Evolutionary conservation across 495 filamentous ascomycete genomes (phyloP).

Genomic region (Usnea hakonensis): DNA sequence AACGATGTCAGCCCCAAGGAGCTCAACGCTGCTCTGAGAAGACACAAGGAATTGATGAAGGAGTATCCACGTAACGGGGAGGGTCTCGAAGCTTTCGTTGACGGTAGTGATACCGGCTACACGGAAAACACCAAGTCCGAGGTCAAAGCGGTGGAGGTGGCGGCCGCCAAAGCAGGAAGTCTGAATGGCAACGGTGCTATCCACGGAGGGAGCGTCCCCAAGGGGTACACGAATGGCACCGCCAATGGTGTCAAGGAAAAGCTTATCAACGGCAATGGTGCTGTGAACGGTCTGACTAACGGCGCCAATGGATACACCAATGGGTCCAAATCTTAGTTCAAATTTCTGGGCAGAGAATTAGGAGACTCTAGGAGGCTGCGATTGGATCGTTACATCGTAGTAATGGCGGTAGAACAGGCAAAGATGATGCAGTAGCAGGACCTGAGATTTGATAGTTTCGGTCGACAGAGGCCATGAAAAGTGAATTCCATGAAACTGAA

Average conservation of each 20-base stretch:
- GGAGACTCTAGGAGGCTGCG: too few relatives aligned
- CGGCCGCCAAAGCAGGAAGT: slow-evolving; percentile 29
- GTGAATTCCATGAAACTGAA: fast-evolving
- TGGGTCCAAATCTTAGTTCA: slow-evolving; percentile 19
- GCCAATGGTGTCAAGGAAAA: slow-evolving; percentile 20
- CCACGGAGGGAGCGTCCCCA: slow-evolving; percentile 21
- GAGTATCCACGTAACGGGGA: slow-evolving; percentile 48
- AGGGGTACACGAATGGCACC: slow-evolving; percentile 25
- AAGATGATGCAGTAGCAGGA: background rate
- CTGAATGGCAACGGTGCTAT: slow-evolving; percentile 27
- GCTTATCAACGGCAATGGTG: slow-evolving; percentile 18
- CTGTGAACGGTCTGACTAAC: slow-evolving; percentile 22
- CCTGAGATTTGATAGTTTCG: background rate
- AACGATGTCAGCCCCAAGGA: slow-evolving; percentile 47
- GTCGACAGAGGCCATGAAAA: background rate
- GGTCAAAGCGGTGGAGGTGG: slow-evolving; percentile 28
- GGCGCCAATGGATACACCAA: slow-evolving; percentile 26
- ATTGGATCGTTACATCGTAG: background rate
- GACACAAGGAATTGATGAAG: slow-evolving; percentile 48
- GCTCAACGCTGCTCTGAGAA: slow-evolving; percentile 41
- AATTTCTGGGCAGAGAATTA: too few relatives aligned
- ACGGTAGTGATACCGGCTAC: slow-evolving; percentile 53
- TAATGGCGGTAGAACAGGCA: background rate
- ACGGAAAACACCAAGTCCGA: slow-evolving; percentile 38
- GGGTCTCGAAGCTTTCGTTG: slow-evolving; percentile 55